These are phyloP conservation scores for Trametes villosa DNA, from an alignment of 768 basidiomycete genomes.

Conservation along the genomic window DNA sequence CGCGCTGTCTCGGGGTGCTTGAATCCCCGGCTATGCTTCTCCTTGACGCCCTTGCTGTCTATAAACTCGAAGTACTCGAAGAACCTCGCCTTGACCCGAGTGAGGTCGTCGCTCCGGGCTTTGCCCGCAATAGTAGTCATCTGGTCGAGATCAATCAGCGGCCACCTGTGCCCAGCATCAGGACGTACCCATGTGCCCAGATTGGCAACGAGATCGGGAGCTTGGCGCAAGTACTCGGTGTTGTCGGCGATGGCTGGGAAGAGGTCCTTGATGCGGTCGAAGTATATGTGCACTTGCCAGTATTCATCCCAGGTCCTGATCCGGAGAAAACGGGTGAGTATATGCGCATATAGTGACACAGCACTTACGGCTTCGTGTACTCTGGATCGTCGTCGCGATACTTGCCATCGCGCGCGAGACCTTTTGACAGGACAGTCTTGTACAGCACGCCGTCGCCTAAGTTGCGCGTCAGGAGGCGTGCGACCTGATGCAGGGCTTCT, in stretches of 20 bases:
- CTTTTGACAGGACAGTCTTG: neutral
- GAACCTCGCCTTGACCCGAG: neutral
- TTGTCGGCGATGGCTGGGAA: neutral
- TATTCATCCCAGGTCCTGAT: neutral
- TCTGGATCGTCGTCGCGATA: neutral
- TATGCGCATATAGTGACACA: neutral
- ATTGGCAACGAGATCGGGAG: neutral
- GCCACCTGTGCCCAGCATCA: too few relatives aligned
- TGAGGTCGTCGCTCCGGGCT: neutral
- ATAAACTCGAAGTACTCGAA: neutral
- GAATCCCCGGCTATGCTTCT: neutral
- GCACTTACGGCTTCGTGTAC: neutral
- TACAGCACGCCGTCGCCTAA: neutral
- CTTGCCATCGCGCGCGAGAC: neutral
- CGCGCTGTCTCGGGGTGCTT: neutral
- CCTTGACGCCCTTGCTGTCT: neutral
- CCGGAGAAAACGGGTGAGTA: neutral
- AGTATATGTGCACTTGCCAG: neutral
- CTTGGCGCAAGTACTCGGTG: neutral
- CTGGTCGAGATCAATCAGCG: neutral
- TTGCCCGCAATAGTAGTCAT: neutral
- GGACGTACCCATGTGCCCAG: too few relatives aligned
- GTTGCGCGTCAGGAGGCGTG: neutral
- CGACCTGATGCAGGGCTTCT: neutral
- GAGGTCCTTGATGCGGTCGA: neutral